Conservation (phyloP, 768 basidiomycete species). For the Boletus huronensis region DNA sequence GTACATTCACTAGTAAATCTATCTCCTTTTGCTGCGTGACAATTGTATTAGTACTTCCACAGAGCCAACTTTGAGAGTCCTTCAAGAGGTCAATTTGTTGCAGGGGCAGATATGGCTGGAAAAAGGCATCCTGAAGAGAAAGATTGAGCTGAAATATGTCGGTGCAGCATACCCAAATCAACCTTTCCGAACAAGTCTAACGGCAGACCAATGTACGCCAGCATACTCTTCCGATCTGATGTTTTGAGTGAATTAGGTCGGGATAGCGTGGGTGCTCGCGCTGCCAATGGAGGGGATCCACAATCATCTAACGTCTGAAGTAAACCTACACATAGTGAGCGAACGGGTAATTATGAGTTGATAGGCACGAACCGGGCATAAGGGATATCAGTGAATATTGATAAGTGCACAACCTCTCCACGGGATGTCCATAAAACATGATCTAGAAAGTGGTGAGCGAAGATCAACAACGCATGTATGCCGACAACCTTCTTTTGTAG, state of each 20-base stretch:
- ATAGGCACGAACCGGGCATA: constrained; percentile 61
- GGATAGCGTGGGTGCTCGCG: constrained; percentile 56
- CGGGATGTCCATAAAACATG: constrained; percentile 95
- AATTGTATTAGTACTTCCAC: constrained; percentile 94
- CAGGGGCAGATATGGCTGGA: constrained; percentile 95
- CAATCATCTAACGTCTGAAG: constrained; percentile 88
- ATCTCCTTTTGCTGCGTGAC: constrained; percentile 91
- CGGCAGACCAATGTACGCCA: constrained; percentile 91
- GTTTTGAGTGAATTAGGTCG: constrained; percentile 80
- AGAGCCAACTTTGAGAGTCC: constrained; percentile 80
- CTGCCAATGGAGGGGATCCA: constrained; percentile 77
- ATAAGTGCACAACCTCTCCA: constrained; percentile 93
- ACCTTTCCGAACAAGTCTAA: constrained; percentile 92
- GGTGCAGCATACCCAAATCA: not conserved
- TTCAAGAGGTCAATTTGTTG: constrained; percentile 90
- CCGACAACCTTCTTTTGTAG: constrained; percentile 80
- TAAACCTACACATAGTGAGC: constrained; percentile 50
- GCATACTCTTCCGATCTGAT: constrained; percentile 86
- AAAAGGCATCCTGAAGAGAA: constrained; percentile 74
- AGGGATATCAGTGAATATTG: constrained; percentile 97
- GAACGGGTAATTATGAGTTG: not conserved
- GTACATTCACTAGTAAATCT: constrained; percentile 85
- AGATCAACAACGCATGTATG: not conserved
- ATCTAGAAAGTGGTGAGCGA: constrained; percentile 49
- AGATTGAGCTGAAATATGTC: not conserved